These are phyloP conservation scores for Ascomycota sp. DNA, from an alignment of 2,329 filamentous ascomycete species.

Conservation along the genomic window DNA sequence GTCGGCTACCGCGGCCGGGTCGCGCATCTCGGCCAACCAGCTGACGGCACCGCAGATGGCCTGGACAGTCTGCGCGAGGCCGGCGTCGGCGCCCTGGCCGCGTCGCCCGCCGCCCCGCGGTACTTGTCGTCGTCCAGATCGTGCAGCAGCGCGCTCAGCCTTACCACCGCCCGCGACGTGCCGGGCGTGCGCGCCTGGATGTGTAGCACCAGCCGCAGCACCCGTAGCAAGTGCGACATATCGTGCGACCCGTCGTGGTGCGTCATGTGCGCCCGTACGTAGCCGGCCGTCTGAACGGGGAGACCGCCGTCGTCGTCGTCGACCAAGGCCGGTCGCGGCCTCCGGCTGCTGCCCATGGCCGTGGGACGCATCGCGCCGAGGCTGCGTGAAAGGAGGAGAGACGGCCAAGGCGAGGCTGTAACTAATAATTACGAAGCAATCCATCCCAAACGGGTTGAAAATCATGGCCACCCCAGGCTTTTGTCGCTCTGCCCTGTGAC, in stretches of 20 bases:
- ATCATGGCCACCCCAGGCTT: too few relatives aligned
- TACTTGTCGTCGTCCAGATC: constrained; percentile 84
- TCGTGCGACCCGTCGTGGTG: constrained; percentile 75
- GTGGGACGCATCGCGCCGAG: too few relatives aligned
- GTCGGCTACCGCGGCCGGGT: constrained; percentile 36
- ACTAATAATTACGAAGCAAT: too few relatives aligned
- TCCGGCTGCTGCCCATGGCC: too few relatives aligned
- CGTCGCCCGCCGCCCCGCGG: constrained; percentile 32
- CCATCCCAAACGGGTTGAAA: too few relatives aligned
- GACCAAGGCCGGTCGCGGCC: too few relatives aligned
- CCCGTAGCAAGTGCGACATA: constrained; percentile 65
- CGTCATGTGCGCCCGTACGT: constrained; percentile 53
- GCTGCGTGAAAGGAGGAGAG: too few relatives aligned
- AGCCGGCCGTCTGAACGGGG: constrained; percentile 37
- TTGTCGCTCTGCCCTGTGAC: too few relatives aligned
- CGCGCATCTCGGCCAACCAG: constrained; percentile 51
- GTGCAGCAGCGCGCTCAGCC: constrained; percentile 59
- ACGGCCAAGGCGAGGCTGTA: too few relatives aligned
- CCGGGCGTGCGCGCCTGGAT: constrained; percentile 33
- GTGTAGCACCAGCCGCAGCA: constrained; percentile 49
- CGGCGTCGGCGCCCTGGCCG: constrained; percentile 30
- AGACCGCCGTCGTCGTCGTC: constrained; percentile 14
- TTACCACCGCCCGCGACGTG: constrained; percentile 27
- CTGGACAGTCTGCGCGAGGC: constrained; percentile 47
- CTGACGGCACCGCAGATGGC: constrained; percentile 56